A percentile compares a stretch with the other conserved stretches of the same genome.
These are phyloP conservation scores for Lentinus brumalis DNA, from an alignment of 768 basidiomycete species.

Conservation along the genomic window DNA sequence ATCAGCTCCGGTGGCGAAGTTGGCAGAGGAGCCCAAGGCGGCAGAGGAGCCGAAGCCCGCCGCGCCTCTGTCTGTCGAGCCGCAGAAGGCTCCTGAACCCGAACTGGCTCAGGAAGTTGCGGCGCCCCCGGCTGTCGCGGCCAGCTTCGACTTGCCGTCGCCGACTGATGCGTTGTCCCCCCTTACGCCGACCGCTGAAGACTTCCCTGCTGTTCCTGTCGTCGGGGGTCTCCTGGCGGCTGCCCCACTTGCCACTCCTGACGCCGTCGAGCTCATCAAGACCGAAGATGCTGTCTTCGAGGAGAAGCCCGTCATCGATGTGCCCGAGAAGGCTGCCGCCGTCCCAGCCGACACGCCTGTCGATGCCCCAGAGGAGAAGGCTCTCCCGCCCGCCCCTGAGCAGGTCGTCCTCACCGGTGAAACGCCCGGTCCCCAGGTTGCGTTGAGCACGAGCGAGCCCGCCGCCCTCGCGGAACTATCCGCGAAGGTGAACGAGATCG, in stretches of 20 bases:
- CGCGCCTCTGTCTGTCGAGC: neutral
- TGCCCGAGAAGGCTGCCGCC: slow-evolving; percentile 13
- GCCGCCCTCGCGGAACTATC: slow-evolving; percentile 24
- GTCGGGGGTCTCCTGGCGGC: slow-evolving; percentile 21
- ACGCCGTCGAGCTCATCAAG: slow-evolving; percentile 15
- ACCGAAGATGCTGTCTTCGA: slow-evolving; percentile 21
- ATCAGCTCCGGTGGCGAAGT: neutral
- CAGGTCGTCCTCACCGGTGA: slow-evolving; percentile 30
- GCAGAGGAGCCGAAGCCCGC: neutral
- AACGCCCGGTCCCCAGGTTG: slow-evolving; percentile 32
- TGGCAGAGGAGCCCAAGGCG: neutral
- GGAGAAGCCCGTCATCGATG: slow-evolving; percentile 16
- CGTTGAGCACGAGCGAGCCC: slow-evolving; percentile 33
- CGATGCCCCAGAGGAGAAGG: slow-evolving; percentile 10
- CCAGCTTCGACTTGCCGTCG: neutral
- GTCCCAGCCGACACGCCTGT: slow-evolving; percentile 14
- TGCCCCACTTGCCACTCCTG: slow-evolving; percentile 15
- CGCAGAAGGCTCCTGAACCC: neutral
- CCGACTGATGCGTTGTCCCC: slow-evolving; percentile 7
- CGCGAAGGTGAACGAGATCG: slow-evolving; percentile 16
- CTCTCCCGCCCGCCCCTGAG: slow-evolving; percentile 34
- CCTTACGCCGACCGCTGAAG: slow-evolving; percentile 14
- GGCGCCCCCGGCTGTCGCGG: slow-evolving; percentile 15
- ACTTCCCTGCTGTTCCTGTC: slow-evolving; percentile 23
- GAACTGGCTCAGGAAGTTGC: slow-evolving; percentile 13